Evolutionary conservation across 1,139 yeast genomes (phyloP).

Genomic region (Candida neerlandica): DNA sequence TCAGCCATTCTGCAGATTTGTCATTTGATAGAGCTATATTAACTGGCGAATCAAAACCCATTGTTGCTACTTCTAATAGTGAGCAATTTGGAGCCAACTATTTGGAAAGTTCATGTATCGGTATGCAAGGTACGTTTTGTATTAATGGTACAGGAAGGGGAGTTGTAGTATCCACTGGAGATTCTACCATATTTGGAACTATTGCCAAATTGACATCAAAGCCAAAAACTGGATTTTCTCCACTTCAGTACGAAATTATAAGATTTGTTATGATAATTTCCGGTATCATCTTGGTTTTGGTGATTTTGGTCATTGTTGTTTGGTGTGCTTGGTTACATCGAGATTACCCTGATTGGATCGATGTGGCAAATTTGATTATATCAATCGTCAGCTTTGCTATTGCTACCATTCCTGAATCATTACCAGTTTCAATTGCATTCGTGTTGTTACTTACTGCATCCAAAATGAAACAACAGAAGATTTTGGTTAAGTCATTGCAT

Average conservation of each 20-base stretch:
- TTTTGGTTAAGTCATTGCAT: constrained; percentile 33
- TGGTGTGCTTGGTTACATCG: constrained; percentile 50
- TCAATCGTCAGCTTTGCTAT: constrained; percentile 37
- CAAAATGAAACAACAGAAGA: constrained; percentile 30
- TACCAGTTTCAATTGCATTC: constrained; percentile 39
- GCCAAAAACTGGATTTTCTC: constrained; percentile 33
- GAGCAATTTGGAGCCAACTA: constrained; percentile 36
- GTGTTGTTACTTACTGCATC: constrained; percentile 35
- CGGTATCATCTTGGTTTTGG: constrained; percentile 24
- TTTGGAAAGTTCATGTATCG: constrained; percentile 45
- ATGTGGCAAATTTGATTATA: constrained; percentile 33
- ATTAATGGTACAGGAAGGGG: constrained; percentile 34
- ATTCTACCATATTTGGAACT: constrained; percentile 34
- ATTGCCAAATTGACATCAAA: constrained; percentile 35
- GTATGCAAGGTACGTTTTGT: constrained; percentile 50
- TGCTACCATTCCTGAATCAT: constrained; percentile 40
- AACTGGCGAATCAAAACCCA: constrained; percentile 38
- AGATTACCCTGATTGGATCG: constrained; percentile 35
- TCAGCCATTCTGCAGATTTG: constrained; percentile 27
- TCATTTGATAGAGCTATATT: constrained; percentile 38
- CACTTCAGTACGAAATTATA: constrained; percentile 34
- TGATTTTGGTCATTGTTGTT: constrained; percentile 30
- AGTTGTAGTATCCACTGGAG: constrained; percentile 35
- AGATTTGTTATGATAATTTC: constrained; percentile 29
- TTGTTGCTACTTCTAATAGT: constrained; percentile 22